Percentiles rank a stretch among this genome's conserved stretches.
Evolutionary conservation across 2,329 filamentous ascomycete species (phyloP).

Genomic region (Alternaria conjuncta): DNA sequence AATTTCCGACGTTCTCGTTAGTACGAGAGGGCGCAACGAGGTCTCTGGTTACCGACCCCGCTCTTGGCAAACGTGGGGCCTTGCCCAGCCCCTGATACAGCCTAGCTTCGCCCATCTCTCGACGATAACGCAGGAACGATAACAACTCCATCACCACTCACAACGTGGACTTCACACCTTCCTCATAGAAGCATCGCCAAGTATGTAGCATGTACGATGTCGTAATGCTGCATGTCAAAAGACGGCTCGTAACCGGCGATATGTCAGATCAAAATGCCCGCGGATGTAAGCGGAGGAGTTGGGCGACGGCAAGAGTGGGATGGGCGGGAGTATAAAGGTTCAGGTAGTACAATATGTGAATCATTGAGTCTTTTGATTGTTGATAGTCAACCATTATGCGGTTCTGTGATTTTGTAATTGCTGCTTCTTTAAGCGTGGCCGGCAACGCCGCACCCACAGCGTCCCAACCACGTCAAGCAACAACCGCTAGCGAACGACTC

Average conservation of each 20-base stretch:
- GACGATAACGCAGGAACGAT: not conserved
- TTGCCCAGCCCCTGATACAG: not conserved
- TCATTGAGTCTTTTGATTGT: not conserved
- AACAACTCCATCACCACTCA: not conserved
- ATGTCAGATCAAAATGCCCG: not conserved
- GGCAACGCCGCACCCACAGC: not conserved
- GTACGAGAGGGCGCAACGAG: no score
- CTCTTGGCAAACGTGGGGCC: not conserved
- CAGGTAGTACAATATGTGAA: not conserved
- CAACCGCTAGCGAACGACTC: constrained; percentile 31
- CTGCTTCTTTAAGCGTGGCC: not conserved
- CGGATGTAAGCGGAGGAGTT: not conserved
- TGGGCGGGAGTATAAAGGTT: not conserved
- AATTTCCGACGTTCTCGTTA: no score
- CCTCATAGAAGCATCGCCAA: not conserved
- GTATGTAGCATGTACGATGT: not conserved
- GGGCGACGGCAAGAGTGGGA: not conserved
- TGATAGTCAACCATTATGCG: not conserved
- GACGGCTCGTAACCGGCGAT: not conserved
- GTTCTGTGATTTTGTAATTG: not conserved
- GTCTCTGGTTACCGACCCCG: not conserved
- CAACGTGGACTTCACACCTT: not conserved
- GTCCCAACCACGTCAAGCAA: constrained; percentile 4
- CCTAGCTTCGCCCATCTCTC: not conserved
- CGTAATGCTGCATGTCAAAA: not conserved